Conservation (phyloP, 2,329 filamentous ascomycete species). For the Didymella sp. region DNA sequence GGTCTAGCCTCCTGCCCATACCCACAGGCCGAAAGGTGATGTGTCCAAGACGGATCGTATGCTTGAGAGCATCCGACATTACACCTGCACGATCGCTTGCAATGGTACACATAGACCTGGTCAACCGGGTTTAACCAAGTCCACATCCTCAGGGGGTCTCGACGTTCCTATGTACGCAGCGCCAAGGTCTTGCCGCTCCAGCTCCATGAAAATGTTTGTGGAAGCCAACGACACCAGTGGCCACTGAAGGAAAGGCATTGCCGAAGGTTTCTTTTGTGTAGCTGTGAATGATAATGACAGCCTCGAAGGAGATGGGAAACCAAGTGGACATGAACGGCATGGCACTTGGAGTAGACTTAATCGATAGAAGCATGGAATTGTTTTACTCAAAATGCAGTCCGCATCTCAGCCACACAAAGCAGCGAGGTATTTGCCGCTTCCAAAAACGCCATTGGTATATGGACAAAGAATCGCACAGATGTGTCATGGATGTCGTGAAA, state of each 20-base stretch:
- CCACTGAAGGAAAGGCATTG: neutral
- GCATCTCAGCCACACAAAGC: neutral
- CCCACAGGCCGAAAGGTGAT: neutral
- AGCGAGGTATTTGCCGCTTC: neutral
- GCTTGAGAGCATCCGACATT: neutral
- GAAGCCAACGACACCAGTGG: neutral
- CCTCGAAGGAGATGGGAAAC: too few species aligned
- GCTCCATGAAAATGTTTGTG: neutral
- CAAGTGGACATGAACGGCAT: too few species aligned
- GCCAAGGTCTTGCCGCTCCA: neutral
- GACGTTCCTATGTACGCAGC: neutral
- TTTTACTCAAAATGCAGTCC: neutral
- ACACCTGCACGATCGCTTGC: neutral
- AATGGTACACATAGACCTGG: neutral
- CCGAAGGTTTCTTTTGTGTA: neutral
- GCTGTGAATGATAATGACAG: neutral
- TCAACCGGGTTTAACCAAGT: neutral
- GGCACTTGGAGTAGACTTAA: too few species aligned
- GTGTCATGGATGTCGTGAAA: slow-evolving; percentile 17
- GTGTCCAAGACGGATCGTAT: too few species aligned
- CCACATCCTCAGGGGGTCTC: neutral
- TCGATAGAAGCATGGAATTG: neutral
- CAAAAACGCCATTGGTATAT: slow-evolving; percentile 21
- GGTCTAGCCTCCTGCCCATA: neutral
- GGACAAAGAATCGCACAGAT: slow-evolving; percentile 9